These are phyloP conservation scores for Phytophthora meadii DNA, from an alignment of 352 stramenopile species.

Conservation along the genomic window DNA sequence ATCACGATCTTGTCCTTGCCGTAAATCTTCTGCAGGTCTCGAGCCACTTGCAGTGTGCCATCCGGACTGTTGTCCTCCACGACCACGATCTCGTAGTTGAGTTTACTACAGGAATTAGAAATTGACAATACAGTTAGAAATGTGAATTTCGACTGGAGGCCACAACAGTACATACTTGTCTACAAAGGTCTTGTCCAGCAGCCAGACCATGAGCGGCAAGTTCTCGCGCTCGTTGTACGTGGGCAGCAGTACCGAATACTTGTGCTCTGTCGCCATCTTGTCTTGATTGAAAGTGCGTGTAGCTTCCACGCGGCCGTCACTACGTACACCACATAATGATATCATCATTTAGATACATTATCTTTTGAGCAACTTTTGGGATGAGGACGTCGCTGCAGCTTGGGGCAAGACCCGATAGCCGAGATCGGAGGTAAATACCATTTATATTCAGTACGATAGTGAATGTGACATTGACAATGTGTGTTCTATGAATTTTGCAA, in stretches of 20 bases:
- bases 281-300: conserved; percentile 7
- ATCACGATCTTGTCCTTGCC: conserved; percentile 94
- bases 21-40: conserved; percentile 92
- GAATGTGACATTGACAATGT: neutral
- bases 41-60: conserved; percentile 94
- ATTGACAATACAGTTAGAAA: neutral
- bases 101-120: conserved; percentile 49
- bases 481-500: neutral
- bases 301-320: conserved; percentile 22
- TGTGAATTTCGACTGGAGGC: neutral
- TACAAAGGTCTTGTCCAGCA: conserved; percentile 95
- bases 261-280: conserved; percentile 39
- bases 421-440: conserved; percentile 24
- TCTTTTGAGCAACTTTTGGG: neutral
- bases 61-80: conserved; percentile 98
- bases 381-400: neutral
- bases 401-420: conserved; percentile 20
- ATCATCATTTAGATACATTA: conserved; percentile 7
- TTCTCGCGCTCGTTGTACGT: conserved; percentile 99
- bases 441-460: neutral
- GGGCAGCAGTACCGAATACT: conserved; percentile 97
- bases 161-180: conserved; percentile 71
- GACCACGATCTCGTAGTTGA: conserved; percentile 97
- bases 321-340: conserved; percentile 7
- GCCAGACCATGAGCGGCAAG: conserved; percentile 97